These are phyloP conservation scores for Taphrina sp. DNA, from an alignment of 1,139 yeast genomes.

Conservation along the genomic window DNA sequence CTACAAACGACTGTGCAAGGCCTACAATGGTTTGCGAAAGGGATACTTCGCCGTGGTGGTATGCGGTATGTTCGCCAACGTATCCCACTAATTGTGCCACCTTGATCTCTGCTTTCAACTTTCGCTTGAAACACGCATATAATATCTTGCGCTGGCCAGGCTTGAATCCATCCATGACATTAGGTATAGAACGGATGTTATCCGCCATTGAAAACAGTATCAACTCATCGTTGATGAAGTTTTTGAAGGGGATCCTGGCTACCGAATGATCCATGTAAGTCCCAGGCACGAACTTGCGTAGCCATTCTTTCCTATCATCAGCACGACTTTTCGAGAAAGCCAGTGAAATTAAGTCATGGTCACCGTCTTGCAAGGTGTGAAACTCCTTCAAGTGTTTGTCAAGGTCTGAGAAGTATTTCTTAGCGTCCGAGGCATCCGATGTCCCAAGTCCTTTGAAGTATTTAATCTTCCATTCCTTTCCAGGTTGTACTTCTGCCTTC, in stretches of 20 bases:
- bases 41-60: slow-evolving; percentile 93
- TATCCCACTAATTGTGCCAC: slow-evolving; percentile 91
- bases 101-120: slow-evolving; percentile 72
- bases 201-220: slow-evolving; percentile 96
- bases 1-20: slow-evolving; percentile 91
- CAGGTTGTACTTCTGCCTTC: slow-evolving; percentile 79
- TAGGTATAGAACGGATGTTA: slow-evolving; percentile 91
- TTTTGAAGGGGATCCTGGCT: slow-evolving; percentile 78
- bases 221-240: slow-evolving; percentile 91
- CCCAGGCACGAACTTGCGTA: slow-evolving; percentile 84
- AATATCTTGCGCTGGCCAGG: slow-evolving; percentile 96
- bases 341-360: slow-evolving; percentile 76
- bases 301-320: slow-evolving; percentile 97
- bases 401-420: slow-evolving; percentile 83
- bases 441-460: slow-evolving; percentile 99
- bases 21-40: slow-evolving; percentile 87
- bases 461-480: slow-evolving; percentile 84
- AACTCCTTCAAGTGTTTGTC: slow-evolving; percentile 85
- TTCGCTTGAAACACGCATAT: slow-evolving; percentile 82
- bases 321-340: slow-evolving; percentile 96
- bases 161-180: slow-evolving; percentile 89
- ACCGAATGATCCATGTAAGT: slow-evolving; percentile 85
- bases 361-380: slow-evolving; percentile 78
- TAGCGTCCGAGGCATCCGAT: slow-evolving; percentile 73
- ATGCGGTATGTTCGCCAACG: slow-evolving; percentile 84